Conservation (phyloP, 2,329 filamentous ascomycete species). For the Trichophyton mentagrophytes region DNA sequence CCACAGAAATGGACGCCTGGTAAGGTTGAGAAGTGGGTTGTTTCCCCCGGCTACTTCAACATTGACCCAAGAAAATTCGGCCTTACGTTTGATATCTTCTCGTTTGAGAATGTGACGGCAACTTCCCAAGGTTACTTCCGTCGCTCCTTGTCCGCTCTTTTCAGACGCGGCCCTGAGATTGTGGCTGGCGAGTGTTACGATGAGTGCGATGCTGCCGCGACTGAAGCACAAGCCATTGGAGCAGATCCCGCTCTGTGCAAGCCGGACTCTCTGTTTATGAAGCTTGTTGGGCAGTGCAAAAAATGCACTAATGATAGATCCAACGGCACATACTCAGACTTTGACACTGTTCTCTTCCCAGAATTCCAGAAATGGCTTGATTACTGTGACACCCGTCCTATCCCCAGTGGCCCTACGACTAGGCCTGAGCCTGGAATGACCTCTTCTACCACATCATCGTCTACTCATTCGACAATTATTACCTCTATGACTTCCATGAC, state of each 20-base stretch:
- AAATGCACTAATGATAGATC: not conserved
- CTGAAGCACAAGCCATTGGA: constrained; percentile 38
- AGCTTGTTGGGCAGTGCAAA: not conserved
- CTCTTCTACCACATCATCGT: not conserved
- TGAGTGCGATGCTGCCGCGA: constrained; percentile 39
- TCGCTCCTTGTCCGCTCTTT: constrained; percentile 18
- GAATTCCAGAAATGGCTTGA: not conserved
- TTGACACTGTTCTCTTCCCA: not conserved
- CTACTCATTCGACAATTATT: not conserved
- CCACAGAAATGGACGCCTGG: constrained; percentile 20
- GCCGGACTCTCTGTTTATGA: not conserved
- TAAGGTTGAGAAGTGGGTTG: constrained; percentile 36
- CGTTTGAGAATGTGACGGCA: constrained; percentile 19
- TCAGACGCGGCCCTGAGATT: constrained; percentile 25
- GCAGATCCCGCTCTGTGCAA: not conserved
- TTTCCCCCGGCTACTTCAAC: constrained; percentile 49
- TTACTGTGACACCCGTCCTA: not conserved
- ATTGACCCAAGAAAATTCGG: constrained; percentile 52
- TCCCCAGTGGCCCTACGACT: not conserved
- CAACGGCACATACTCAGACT: not conserved
- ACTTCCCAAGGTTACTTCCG: constrained; percentile 19
- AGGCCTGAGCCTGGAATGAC: constrained; percentile 3
- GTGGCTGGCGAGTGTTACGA: constrained; percentile 41
- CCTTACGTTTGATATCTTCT: constrained; percentile 50
- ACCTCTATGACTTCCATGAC: not conserved